Evolutionary conservation across 2,329 filamentous ascomycete genomes (phyloP), one percentile per base, ranked within the genome.

Genomic region (Conoideocrella luteorostrata): DNA sequence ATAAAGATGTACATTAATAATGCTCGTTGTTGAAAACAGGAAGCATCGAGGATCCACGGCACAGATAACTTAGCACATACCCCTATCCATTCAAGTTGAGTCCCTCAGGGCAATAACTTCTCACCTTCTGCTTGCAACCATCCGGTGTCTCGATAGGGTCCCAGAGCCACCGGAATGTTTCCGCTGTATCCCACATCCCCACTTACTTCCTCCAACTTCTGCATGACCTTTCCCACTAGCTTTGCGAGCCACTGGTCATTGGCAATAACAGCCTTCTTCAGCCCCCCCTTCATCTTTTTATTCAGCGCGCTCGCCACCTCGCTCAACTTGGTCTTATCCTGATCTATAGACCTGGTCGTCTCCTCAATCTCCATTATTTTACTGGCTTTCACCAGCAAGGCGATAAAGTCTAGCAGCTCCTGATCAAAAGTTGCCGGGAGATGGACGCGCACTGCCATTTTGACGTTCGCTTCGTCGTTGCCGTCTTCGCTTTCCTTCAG

Each of bases 211-310:
- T 42, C 44, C 17, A 46, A 5, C 39, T 42, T 46, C 28, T 17
- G 24, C 44, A 42, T 46, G 11, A 42, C n/a, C 13, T 39, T 46
- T 7, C 44, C 44, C 26, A 46, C 44, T 13, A 46, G 34, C 22
- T 26, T 46, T 20, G 44, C 39, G 7, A 46, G 24, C 44, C 39
- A 38, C 12, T 46, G 39, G n/a, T 46, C 52, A 26, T 52, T 47
- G 39, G 56, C 54, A 13, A 57, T 49, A 12, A 57, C 56, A 45
- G 53, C 39, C 33, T 55, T 50, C 26, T 55, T 48, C 32, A 60
- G 53, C 50, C 86, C 88, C 49, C 70, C 72, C 46, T 66, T 67
- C 49, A 84, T 63, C 45, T 89, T 71, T 47, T 59, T 62, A 18
- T 42, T 46, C 24, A 46, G 22, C 2, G 34, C 13, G 5, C 44